Conservation (phyloP, 257 asterid species). For the Plantago major region DNA sequence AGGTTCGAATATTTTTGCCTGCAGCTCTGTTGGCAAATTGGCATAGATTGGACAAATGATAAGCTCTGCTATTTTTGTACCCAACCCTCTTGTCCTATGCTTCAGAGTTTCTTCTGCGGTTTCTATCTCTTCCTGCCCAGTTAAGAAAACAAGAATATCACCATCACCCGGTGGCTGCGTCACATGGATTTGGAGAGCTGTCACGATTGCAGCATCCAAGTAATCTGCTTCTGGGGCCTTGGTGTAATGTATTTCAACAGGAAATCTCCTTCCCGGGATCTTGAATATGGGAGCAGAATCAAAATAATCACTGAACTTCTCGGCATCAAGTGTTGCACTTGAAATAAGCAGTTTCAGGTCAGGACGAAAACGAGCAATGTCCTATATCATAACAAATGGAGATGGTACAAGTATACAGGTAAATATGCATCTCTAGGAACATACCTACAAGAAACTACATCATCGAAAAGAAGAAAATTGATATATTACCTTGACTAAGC, state of each 20-base stretch:
- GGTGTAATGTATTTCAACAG: constrained; percentile 84
- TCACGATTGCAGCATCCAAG: constrained; percentile 84
- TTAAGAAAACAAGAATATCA: constrained; percentile 75
- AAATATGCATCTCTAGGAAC: no score
- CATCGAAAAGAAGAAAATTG: no score
- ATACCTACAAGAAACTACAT: no score
- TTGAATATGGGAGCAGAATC: constrained; percentile 69
- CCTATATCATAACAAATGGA: constrained; percentile 28
- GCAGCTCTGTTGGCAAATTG: constrained; percentile 60
- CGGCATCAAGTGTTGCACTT: constrained; percentile 94
- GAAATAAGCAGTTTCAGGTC: constrained; percentile 87
- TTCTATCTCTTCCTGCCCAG: constrained; percentile 76
- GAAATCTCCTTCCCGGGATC: constrained; percentile 94
- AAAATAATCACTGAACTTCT: constrained; percentile 67
- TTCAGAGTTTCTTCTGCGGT: constrained; percentile 60
- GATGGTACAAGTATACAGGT: no score
- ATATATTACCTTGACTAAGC: constrained; percentile 68
- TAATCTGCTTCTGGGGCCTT: constrained; percentile 99
- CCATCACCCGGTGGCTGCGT: constrained; percentile 90
- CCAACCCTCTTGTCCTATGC: constrained; percentile 61
- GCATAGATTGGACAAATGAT: constrained; percentile 67
- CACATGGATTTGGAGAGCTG: constrained; percentile 86
- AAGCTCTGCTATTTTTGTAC: constrained; percentile 67
- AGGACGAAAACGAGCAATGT: constrained; percentile 77
- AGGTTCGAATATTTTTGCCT: constrained; percentile 63